Conservation (phyloP, 345 rosid genomes). For the Pugionium dolabratum region DNA sequence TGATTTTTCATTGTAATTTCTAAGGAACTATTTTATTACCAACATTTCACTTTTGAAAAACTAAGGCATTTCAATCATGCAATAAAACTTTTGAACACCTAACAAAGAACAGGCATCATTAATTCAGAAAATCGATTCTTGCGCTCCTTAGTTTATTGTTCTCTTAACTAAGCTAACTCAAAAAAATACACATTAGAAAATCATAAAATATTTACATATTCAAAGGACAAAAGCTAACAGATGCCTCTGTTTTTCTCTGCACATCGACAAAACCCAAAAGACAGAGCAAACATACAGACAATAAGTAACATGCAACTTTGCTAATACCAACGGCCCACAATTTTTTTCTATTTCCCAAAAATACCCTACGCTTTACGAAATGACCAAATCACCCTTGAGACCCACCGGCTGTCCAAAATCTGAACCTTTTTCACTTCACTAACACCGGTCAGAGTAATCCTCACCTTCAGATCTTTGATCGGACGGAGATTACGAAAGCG, state of each 20-base stretch:
- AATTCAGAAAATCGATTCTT: no score
- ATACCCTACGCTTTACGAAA: constrained; percentile 5
- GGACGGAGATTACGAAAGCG: constrained; percentile 31
- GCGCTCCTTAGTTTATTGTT: no score
- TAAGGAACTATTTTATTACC: no score
- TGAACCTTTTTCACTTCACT: neutral
- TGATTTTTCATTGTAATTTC: no score
- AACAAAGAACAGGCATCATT: no score
- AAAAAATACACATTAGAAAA: neutral
- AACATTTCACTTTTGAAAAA: no score
- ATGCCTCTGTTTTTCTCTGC: constrained; percentile 37
- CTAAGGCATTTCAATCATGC: no score
- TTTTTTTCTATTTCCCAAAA: neutral
- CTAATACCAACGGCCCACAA: neutral
- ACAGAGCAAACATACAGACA: constrained; percentile 16
- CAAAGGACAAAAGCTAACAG: constrained; percentile 42
- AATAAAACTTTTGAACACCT: no score
- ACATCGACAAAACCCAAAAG: constrained; percentile 41
- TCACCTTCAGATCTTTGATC: constrained; percentile 6
- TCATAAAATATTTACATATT: constrained; percentile 37
- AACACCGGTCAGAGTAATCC: neutral
- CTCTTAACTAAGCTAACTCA: no score
- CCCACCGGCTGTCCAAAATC: neutral
- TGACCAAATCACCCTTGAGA: neutral
- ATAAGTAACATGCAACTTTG: constrained; percentile 21